These are phyloP conservation scores for Hanseniaspora hatyaiensis DNA, from an alignment of 805 yeast genomes.

Conservation along the genomic window DNA sequence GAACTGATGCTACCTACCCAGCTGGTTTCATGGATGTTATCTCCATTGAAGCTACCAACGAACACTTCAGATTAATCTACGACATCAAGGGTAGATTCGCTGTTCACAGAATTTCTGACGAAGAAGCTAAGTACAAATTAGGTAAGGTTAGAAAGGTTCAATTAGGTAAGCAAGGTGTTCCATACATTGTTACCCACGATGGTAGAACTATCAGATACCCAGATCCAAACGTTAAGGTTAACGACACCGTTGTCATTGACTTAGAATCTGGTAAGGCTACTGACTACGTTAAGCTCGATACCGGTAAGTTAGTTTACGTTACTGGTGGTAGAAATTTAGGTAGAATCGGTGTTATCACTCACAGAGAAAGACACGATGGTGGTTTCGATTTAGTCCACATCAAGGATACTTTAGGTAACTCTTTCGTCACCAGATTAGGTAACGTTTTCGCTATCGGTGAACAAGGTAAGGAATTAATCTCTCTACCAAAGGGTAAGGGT, in stretches of 20 bases:
- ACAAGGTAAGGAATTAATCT: constrained; percentile 86
- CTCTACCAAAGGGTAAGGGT: constrained; percentile 99
- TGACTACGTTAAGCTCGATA: constrained; percentile 81
- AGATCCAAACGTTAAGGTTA: constrained; percentile 90
- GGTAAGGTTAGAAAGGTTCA: constrained; percentile 97
- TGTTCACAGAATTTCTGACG: constrained; percentile 98
- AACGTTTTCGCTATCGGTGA: constrained; percentile 94
- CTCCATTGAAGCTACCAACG: constrained; percentile 94
- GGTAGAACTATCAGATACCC: constrained; percentile 99
- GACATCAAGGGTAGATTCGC: constrained; percentile 99
- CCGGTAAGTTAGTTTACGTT: constrained; percentile 83
- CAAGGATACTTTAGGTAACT: constrained; percentile 88
- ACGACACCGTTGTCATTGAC: constrained; percentile 96
- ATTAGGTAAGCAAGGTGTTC: constrained; percentile 96
- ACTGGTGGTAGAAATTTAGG: constrained; percentile 99
- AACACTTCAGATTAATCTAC: constrained; percentile 97
- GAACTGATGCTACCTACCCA: constrained; percentile 98
- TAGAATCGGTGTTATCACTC: constrained; percentile 88
- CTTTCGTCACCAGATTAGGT: constrained; percentile 85
- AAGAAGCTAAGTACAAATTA: constrained; percentile 96
- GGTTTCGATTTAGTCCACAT: constrained; percentile 96
- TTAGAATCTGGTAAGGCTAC: constrained; percentile 90
- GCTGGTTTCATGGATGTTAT: constrained; percentile 99
- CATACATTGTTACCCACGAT: constrained; percentile 98
- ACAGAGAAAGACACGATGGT: constrained; percentile 97